phyloP scores from a whole-genome alignment of 1,284 basidiomycete species.

The Ganoderma sinense region DNA sequence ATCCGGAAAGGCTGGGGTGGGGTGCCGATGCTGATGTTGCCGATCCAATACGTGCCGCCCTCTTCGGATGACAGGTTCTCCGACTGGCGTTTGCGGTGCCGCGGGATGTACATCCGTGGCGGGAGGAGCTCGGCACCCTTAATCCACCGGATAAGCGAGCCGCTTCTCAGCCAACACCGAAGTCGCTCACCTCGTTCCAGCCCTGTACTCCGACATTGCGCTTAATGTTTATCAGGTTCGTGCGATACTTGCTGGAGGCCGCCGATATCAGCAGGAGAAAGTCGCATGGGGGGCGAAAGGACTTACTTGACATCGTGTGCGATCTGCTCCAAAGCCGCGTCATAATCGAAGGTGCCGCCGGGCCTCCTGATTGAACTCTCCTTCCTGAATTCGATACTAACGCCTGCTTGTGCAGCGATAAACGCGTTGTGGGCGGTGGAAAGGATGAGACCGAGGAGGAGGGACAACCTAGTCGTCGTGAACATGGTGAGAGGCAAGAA shows the following conservation, averaged over 20 bases:
- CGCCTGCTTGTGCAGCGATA: neutral
- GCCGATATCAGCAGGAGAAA: neutral
- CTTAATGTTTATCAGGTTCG: slow-evolving; percentile 36
- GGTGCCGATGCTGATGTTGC: slow-evolving; percentile 40
- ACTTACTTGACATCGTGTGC: slow-evolving; percentile 7
- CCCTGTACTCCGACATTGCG: slow-evolving; percentile 27
- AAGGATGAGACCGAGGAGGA: neutral
- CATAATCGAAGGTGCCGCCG: neutral
- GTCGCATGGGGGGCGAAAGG: neutral
- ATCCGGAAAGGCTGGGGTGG: slow-evolving; percentile 35
- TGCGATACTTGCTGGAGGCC: slow-evolving; percentile 34
- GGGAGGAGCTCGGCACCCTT: slow-evolving; percentile 29
- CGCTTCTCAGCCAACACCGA: neutral
- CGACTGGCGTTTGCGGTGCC: slow-evolving; percentile 28
- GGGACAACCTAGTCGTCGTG: neutral
- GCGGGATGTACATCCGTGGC: slow-evolving; percentile 10
- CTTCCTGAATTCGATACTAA: neutral
- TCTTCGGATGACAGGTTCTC: slow-evolving; percentile 32
- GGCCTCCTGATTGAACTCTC: neutral
- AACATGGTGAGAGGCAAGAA: neutral
- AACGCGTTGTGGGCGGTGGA: neutral
- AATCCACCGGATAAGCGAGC: slow-evolving; percentile 5
- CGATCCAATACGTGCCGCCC: slow-evolving; percentile 36
- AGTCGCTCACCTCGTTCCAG: neutral
- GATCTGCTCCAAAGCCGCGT: neutral